Percentiles rank a stretch among this genome's conserved stretches.
phyloP scores from a whole-genome alignment of 176 grass and related monocot genomes.

The Oryza brachyantha region DNA sequence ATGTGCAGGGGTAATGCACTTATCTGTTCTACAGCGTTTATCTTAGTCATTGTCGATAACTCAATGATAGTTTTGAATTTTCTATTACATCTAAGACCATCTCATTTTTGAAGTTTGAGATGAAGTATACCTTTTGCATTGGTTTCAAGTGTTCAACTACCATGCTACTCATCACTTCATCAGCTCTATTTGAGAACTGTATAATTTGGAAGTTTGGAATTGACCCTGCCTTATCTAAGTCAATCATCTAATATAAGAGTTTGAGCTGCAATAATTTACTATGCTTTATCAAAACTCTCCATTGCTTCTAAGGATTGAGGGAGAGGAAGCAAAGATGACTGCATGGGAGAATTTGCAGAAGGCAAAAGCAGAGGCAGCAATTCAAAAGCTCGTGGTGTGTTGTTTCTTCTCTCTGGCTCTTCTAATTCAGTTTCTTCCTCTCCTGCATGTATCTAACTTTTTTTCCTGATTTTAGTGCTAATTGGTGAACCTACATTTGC shows the following conservation, averaged over 20 bases:
- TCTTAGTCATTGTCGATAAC: background rate
- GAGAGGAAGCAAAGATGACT: slow-evolving; percentile 64
- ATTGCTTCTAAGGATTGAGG: slow-evolving; percentile 49
- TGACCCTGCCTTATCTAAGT: background rate
- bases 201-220: slow-evolving; percentile 14
- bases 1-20: background rate
- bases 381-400: slow-evolving; percentile 69
- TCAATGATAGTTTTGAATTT: background rate
- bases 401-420: slow-evolving; percentile 17
- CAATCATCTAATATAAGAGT: slow-evolving; percentile 4
- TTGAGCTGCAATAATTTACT: slow-evolving; percentile 15
- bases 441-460: background rate
- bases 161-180: background rate
- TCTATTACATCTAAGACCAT: background rate
- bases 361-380: slow-evolving; percentile 63
- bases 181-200: background rate
- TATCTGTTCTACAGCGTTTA: background rate
- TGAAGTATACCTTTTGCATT: slow-evolving; percentile 3
- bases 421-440: background rate
- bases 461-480: background rate
- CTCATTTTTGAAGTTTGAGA: background rate
- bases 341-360: slow-evolving; percentile 83
- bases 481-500: slow-evolving; percentile 7
- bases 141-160: background rate
- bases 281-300: slow-evolving; percentile 10